A percentile compares a stretch with the other conserved stretches of the same genome.
These are phyloP conservation scores for Trypanosomatidae sp. DNA, from an alignment of 208 protist species.

Conservation along the genomic window DNA sequence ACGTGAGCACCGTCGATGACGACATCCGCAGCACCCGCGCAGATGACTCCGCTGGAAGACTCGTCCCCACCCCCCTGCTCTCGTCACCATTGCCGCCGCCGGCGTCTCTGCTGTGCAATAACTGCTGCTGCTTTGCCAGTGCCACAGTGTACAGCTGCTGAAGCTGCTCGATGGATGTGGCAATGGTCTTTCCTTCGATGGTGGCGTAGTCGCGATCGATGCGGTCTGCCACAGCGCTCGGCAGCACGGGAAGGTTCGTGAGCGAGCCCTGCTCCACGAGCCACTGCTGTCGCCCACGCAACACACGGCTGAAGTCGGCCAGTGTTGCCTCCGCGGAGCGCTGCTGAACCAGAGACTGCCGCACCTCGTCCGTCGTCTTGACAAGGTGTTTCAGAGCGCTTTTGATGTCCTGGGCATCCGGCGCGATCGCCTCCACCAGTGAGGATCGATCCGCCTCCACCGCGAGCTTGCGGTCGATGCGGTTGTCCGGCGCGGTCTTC, in stretches of 20 bases:
- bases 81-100: neutral
- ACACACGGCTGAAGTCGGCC: conserved; percentile 66
- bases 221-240: conserved; percentile 32
- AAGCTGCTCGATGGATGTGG: conserved; percentile 54
- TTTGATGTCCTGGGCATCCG: conserved; percentile 36
- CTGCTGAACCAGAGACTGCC: conserved; percentile 33
- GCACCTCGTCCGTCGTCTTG: conserved; percentile 31
- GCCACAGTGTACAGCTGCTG: conserved; percentile 23
- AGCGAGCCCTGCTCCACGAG: conserved; percentile 30
- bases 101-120: conserved; percentile 4
- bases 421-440: conserved; percentile 29
- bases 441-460: conserved; percentile 30
- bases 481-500: conserved; percentile 17
- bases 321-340: conserved; percentile 49
- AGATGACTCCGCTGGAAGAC: conserved; percentile 5
- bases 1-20: neutral
- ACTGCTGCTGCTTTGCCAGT: conserved; percentile 6
- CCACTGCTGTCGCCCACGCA: conserved; percentile 53
- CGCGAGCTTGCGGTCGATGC: conserved; percentile 28
- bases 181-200: conserved; percentile 69
- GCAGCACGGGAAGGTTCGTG: conserved; percentile 29
- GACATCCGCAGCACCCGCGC: neutral
- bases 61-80: neutral
- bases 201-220: conserved; percentile 65
- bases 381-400: conserved; percentile 30